A percentile compares a stretch with the other conserved stretches of the same genome.
Evolutionary conservation across 2,329 filamentous ascomycete species (phyloP).

Genomic region (Trichoderma atroviride): DNA sequence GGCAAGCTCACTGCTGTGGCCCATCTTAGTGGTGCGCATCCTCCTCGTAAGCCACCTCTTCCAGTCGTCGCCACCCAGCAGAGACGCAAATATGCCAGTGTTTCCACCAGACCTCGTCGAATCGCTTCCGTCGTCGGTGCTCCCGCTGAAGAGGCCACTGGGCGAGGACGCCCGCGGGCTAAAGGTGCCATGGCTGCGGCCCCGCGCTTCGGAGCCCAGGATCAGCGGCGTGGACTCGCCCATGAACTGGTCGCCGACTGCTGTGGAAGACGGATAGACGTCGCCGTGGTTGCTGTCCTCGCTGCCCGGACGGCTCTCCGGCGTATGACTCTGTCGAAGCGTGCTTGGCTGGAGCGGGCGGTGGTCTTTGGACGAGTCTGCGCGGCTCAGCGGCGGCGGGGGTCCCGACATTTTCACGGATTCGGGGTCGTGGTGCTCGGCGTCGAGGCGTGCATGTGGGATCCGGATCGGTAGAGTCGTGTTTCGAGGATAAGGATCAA

Average conservation of each 20-base stretch:
- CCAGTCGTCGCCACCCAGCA: conserved; percentile 50
- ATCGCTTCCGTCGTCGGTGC: conserved; percentile 39
- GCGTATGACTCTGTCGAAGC: conserved; percentile 50
- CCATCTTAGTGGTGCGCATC: conserved; percentile 67
- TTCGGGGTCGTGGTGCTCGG: not conserved
- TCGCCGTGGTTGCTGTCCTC: conserved; percentile 28
- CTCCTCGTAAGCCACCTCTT: conserved; percentile 53
- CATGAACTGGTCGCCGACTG: conserved; percentile 30
- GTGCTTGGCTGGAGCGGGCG: conserved; percentile 49
- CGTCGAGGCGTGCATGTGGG: conserved; percentile 17
- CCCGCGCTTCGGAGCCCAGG: conserved; percentile 46
- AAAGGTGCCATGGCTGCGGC: conserved; percentile 75
- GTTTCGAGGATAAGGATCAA: not conserved
- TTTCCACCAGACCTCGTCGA: conserved; percentile 39
- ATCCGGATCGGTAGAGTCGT: not conserved
- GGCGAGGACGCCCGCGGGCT: conserved; percentile 65
- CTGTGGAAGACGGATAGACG: conserved; percentile 18
- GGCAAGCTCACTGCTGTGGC: conserved; percentile 71
- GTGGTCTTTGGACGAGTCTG: conserved; percentile 41
- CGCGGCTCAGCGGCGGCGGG: conserved; percentile 35
- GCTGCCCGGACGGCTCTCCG: conserved; percentile 33
- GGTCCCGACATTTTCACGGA: conserved; percentile 32
- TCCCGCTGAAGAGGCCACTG: conserved; percentile 36
- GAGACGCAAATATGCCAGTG: conserved; percentile 42
- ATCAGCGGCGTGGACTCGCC: conserved; percentile 58